Evolutionary conservation across 371 early-diverging fungal species (phyloP).

Genomic region (Circinella minor): DNA sequence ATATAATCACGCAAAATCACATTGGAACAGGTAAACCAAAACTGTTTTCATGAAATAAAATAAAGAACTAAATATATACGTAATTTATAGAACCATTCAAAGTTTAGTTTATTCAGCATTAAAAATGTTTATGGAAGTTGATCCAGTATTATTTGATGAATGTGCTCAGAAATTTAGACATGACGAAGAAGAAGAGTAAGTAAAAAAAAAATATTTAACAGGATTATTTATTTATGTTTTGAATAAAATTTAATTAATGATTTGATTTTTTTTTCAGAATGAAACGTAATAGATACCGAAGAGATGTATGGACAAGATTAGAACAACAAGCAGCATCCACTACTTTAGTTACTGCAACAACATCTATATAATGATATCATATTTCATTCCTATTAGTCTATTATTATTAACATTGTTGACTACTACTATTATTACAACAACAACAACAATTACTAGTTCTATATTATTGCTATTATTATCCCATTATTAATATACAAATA

Average conservation of each 20-base stretch:
- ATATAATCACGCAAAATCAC: constrained; percentile 89
- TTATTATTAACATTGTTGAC: neutral
- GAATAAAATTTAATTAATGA: neutral
- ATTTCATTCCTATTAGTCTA: too few relatives aligned
- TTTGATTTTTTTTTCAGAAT: neutral
- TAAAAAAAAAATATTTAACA: too few relatives aligned
- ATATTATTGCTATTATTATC: too few relatives aligned
- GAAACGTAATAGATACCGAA: constrained; percentile 5
- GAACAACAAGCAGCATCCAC: constrained; percentile 7
- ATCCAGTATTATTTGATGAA: constrained; percentile 89
- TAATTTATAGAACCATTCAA: constrained; percentile 78
- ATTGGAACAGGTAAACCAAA: constrained; percentile 87
- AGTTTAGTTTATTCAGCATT: constrained; percentile 93
- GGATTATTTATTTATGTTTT: neutral
- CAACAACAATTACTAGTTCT: neutral
- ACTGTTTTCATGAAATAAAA: neutral
- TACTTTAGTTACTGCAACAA: neutral
- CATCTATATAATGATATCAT: too few relatives aligned
- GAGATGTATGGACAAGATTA: constrained; percentile 8
- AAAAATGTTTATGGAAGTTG: constrained; percentile 92
- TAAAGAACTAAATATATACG: neutral
- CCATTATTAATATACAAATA: too few relatives aligned
- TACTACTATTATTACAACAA: neutral
- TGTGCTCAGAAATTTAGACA: constrained; percentile 75
- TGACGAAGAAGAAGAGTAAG: constrained; percentile 14